Evolutionary conservation across 2,329 filamentous ascomycete genomes (phyloP).

Genomic region (Botrytis porri): DNA sequence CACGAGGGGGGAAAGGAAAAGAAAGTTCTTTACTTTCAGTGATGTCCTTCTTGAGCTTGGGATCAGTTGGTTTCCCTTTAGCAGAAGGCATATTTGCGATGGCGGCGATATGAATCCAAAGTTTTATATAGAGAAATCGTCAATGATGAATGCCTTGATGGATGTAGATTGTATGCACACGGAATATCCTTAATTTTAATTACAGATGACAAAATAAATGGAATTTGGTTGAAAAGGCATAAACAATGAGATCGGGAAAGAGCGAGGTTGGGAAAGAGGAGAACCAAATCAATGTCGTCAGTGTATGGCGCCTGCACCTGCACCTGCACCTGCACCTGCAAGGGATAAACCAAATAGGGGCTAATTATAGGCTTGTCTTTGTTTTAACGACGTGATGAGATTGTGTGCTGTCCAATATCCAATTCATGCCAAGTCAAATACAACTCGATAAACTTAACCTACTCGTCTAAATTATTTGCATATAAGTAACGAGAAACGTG

Average conservation of each 20-base stretch:
- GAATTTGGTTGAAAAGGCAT: background rate
- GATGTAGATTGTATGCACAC: background rate
- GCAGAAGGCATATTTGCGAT: slow-evolving; percentile 41
- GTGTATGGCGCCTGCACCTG: background rate
- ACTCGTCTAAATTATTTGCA: background rate
- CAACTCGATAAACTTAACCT: no score
- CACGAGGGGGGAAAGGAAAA: background rate
- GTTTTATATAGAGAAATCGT: background rate
- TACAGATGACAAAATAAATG: background rate
- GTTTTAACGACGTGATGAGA: background rate
- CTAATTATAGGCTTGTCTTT: slow-evolving; percentile 1
- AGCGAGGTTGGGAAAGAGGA: background rate
- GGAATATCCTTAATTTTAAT: background rate
- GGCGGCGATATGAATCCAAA: background rate
- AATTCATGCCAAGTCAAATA: background rate
- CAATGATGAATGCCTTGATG: background rate
- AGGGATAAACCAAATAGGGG: slow-evolving; percentile 8
- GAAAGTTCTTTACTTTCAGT: slow-evolving; percentile 39
- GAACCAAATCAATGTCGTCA: slow-evolving; percentile 5
- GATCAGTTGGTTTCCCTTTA: slow-evolving; percentile 46
- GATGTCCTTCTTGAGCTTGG: slow-evolving; percentile 44
- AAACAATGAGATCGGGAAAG: background rate
- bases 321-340: background rate
- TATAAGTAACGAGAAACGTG: background rate
- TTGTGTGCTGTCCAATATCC: background rate